phyloP scores from a whole-genome alignment of 371 early-diverging fungal genomes.

The Fennellomyces sp. region DNA sequence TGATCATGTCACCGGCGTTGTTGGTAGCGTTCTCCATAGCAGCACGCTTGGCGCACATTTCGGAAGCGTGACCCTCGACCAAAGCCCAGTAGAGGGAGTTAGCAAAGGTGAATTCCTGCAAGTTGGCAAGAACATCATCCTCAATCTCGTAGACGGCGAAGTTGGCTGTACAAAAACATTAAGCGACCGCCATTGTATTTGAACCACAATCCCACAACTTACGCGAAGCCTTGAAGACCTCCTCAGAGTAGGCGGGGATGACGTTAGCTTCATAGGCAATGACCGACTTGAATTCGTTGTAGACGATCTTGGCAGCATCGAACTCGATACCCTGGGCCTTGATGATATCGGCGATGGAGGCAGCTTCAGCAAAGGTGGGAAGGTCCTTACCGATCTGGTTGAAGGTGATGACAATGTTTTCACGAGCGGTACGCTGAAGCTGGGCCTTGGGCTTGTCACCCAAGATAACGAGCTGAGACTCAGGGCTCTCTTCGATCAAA shows the following conservation, averaged over 20 bases:
- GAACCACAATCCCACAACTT: background rate
- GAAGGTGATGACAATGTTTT: conserved; percentile 79
- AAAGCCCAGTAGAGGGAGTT: conserved; percentile 94
- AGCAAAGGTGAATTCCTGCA: conserved; percentile 93
- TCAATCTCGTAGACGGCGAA: conserved; percentile 91
- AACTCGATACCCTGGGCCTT: conserved; percentile 65
- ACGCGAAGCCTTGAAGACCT: conserved; percentile 76
- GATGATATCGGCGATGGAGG: conserved; percentile 82
- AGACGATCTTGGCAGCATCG: conserved; percentile 81
- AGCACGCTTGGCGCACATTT: conserved; percentile 96
- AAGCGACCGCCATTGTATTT: background rate
- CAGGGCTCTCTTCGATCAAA: conserved; percentile 58
- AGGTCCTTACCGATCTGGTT: conserved; percentile 91
- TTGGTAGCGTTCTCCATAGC: conserved; percentile 99
- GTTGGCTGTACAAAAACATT: conserved; percentile 49
- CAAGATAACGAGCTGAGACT: conserved; percentile 68
- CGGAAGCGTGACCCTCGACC: conserved; percentile 96
- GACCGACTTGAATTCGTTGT: conserved; percentile 94
- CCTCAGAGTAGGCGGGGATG: conserved; percentile 69
- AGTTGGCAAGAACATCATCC: conserved; percentile 86
- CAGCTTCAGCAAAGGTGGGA: conserved; percentile 91
- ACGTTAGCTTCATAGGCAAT: conserved; percentile 89
- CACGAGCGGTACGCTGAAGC: conserved; percentile 75
- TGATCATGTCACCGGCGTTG: conserved; percentile 94
- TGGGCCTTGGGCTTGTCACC: conserved; percentile 97